Evolutionary conservation across 768 basidiomycete genomes (phyloP), one percentile per base, ranked within the genome.

Genomic region (Podaxis sp.): DNA sequence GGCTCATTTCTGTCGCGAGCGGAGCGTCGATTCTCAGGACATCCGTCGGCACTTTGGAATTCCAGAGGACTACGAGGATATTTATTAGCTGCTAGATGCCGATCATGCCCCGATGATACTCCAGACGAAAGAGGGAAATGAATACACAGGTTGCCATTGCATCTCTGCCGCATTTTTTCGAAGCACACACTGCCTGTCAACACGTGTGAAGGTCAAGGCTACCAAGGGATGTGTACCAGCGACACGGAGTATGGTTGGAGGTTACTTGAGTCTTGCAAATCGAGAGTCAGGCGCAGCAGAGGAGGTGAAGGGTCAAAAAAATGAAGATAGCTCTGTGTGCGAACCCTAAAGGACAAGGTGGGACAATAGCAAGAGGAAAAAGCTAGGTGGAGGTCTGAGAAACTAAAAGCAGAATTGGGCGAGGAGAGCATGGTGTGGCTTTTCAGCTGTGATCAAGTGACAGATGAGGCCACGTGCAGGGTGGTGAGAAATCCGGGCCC

Each of bases 51-150:
- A 84, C 71, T 75, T 93, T 52, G 87, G 82, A 1, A 78, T 93
- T 57, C 82, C 80, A 56, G 88, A 89, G 28, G 88, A 90, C 60
- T 92, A 92, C 66, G 92, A 93, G 69, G 91, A 93, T 69, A 81
- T 92, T 24, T 87, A 74, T 51, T 83, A 65, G 70, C 22, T 17
- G 13, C 24, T 48, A 48, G 48, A 61, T 40, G 24, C 38, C 55
- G 48, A 59, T 57, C 63, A 38, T 30, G 49, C 19, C 44, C 40
- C 61, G 53, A 55, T 62, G 42, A 46, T 46, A 54, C 5, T 26
- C 54, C 53, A 62, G 30, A 48, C 33, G 30, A 56, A 62, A 54
- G 36, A 40, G 48, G 61, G 30, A 49, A 56, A 2, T 13, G 55
- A 48, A 40, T 57, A 36, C 54, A 57, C 54, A 63, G 54, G 55